phyloP scores from a whole-genome alignment of 192 early-diverging fungal species.

The Backusella luteola region DNA sequence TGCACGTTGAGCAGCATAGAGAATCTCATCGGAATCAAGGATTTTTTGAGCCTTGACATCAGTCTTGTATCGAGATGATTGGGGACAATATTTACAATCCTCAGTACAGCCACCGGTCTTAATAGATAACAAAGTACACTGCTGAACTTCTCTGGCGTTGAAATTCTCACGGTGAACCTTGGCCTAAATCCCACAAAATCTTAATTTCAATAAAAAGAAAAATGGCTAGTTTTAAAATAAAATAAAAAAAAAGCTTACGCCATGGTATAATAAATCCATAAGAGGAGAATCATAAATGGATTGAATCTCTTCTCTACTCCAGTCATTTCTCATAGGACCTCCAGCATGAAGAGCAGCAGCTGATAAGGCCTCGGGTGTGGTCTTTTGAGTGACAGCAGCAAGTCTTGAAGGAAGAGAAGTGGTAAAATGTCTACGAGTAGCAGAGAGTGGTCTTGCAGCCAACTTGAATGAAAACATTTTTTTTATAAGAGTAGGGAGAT shows the following conservation, averaged over 20 bases:
- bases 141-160: slow-evolving; percentile 72
- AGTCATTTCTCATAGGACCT: slow-evolving; percentile 60
- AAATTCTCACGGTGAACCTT: slow-evolving; percentile 72
- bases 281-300: slow-evolving; percentile 74
- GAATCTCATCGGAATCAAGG: slow-evolving; percentile 65
- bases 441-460: slow-evolving; percentile 31
- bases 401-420: slow-evolving; percentile 42
- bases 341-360: slow-evolving; percentile 48
- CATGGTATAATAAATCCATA: slow-evolving; percentile 74
- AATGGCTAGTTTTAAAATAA: not conserved
- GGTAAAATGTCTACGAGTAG: slow-evolving; percentile 38
- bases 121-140: slow-evolving; percentile 77
- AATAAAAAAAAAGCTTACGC: slow-evolving; percentile 51
- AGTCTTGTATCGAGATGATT: slow-evolving; percentile 75
- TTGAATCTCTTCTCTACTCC: slow-evolving; percentile 72
- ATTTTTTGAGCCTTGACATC: slow-evolving; percentile 68
- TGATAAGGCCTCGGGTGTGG: slow-evolving; percentile 26
- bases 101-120: slow-evolving; percentile 85
- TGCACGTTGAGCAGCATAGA: slow-evolving; percentile 68
- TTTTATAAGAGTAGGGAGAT: slow-evolving; percentile 18
- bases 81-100: slow-evolving; percentile 83
- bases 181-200: slow-evolving; percentile 43
- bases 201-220: not conserved
- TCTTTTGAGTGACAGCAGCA: slow-evolving; percentile 42
- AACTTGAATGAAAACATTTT: slow-evolving; percentile 38